A percentile compares a stretch with the other conserved stretches of the same genome.
These are phyloP conservation scores for Aurifilum marmelostoma DNA, from an alignment of 2,329 filamentous ascomycete genomes.

Conservation along the genomic window DNA sequence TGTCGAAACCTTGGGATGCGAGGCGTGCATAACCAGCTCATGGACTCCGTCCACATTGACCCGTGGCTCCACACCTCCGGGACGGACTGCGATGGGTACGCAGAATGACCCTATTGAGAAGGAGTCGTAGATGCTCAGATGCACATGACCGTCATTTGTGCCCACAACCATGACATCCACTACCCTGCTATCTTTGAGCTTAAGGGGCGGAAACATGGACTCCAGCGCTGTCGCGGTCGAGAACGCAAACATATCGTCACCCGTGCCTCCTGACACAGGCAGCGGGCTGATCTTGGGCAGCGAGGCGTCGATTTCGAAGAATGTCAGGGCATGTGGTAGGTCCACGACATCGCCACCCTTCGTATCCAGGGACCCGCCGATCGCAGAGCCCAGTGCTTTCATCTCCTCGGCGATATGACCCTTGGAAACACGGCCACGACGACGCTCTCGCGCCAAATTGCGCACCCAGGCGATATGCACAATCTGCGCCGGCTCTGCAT, in stretches of 20 bases:
- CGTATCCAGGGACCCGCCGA: background rate
- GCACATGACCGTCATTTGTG: conserved; percentile 70
- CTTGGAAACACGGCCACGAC: conserved; percentile 24
- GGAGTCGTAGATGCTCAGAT: conserved; percentile 83
- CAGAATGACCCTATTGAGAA: conserved; percentile 73
- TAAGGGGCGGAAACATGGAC: conserved; percentile 66
- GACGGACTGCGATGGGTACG: conserved; percentile 21
- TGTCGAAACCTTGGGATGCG: conserved; percentile 74
- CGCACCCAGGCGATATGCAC: conserved; percentile 59
- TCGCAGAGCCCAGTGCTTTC: background rate
- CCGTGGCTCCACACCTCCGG: conserved; percentile 14
- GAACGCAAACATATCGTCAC: conserved; percentile 64
- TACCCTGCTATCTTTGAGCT: conserved; percentile 69
- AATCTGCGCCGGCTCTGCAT: conserved; percentile 47
- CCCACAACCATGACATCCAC: conserved; percentile 80
- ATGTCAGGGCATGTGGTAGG: conserved; percentile 72
- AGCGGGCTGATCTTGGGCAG: conserved; percentile 77
- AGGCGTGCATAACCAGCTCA: conserved; percentile 63
- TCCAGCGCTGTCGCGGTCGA: conserved; percentile 72
- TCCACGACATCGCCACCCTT: conserved; percentile 46
- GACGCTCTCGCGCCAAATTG: conserved; percentile 44
- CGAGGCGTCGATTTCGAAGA: conserved; percentile 75
- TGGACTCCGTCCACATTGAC: conserved; percentile 35
- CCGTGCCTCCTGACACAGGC: conserved; percentile 64
- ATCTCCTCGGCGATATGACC: conserved; percentile 33